phyloP scores from a whole-genome alignment of 768 basidiomycete species.

The Kondoa subrosea region DNA sequence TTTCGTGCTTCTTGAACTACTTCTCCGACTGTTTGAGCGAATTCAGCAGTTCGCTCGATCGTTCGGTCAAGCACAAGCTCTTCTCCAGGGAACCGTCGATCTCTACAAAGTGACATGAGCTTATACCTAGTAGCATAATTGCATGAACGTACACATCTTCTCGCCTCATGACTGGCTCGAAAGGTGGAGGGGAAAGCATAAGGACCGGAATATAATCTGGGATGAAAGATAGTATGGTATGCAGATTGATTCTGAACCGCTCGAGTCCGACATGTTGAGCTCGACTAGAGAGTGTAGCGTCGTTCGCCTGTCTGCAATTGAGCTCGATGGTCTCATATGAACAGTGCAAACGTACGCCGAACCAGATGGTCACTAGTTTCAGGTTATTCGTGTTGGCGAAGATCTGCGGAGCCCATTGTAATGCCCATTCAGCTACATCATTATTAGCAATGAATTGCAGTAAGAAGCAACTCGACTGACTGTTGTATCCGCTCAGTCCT shows the following conservation, averaged over 20 bases:
- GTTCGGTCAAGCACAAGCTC: conserved; percentile 12
- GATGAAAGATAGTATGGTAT: conserved; percentile 8
- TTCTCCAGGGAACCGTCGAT: conserved; percentile 4
- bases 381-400: neutral
- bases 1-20: conserved; percentile 11
- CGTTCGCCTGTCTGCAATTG: conserved; percentile 10
- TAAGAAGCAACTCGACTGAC: neutral
- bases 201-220: conserved; percentile 8
- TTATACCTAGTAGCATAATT: neutral
- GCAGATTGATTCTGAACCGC: conserved; percentile 14
- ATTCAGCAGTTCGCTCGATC: conserved; percentile 12
- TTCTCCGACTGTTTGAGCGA: conserved; percentile 16
- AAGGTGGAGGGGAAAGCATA: conserved; percentile 10
- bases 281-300: conserved; percentile 14
- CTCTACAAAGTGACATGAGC: neutral
- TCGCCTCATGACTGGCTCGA: conserved; percentile 8
- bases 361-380: conserved; percentile 17
- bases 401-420: conserved; percentile 6
- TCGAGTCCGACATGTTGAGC: conserved; percentile 13
- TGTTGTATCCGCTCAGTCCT: conserved; percentile 15
- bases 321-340: neutral
- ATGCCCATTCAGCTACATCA: conserved; percentile 9
- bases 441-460: neutral
- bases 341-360: conserved; percentile 7
- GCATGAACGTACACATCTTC: conserved; percentile 7